These are phyloP conservation scores for Coniferiporia sulphurascens DNA, from an alignment of 1,284 basidiomycete genomes.

Conservation along the genomic window DNA sequence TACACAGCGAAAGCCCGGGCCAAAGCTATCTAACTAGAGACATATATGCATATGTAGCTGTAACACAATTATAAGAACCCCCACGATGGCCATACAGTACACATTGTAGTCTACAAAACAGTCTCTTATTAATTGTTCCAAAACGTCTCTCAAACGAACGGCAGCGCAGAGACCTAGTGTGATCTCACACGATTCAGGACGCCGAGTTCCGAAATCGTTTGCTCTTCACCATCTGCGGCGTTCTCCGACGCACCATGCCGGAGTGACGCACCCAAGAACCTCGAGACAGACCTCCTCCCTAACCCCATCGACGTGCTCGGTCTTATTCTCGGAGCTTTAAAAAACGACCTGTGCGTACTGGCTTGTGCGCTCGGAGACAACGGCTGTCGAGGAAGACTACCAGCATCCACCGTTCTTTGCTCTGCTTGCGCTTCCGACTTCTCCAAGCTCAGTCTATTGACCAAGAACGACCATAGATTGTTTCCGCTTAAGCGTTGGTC, in stretches of 20 bases:
- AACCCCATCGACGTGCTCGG: background rate
- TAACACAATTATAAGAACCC: too few relatives aligned
- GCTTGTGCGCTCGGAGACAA: background rate
- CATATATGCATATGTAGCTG: too few relatives aligned
- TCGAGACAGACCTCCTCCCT: background rate
- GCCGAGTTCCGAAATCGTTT: background rate
- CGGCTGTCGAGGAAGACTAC: background rate
- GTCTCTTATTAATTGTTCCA: too few relatives aligned
- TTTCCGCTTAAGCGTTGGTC: constrained; percentile 58
- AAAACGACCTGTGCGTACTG: background rate
- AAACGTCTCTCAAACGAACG: too few relatives aligned
- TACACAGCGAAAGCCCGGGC: too few relatives aligned
- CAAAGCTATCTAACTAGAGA: too few relatives aligned
- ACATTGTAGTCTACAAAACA: too few relatives aligned
- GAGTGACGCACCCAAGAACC: background rate
- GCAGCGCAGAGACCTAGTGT: background rate
- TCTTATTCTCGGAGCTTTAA: background rate
- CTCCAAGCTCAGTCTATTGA: constrained; percentile 24
- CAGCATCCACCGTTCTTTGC: background rate
- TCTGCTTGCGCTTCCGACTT: constrained; percentile 10
- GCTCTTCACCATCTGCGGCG: background rate
- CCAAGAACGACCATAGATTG: constrained; percentile 61
- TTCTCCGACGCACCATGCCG: background rate
- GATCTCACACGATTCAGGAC: background rate
- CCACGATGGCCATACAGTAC: too few relatives aligned